Evolutionary conservation across 345 rosid species (phyloP), one percentile per base, ranked within the genome.

Genomic region (Arabis alpina): DNA sequence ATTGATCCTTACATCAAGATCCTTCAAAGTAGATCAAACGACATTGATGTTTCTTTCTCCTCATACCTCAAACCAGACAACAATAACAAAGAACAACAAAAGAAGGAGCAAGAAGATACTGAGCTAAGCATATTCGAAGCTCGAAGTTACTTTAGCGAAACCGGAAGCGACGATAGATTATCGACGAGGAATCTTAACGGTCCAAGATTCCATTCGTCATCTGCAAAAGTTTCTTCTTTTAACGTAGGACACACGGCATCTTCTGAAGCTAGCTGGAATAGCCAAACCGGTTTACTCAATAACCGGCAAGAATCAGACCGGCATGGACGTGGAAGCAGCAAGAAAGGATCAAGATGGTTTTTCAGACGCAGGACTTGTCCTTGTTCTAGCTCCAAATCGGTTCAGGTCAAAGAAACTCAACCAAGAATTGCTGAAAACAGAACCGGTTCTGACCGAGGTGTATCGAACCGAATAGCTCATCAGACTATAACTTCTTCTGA

Each of bases 231-330:
- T 2, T 82, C 77, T 10, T 83, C 84, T 10, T 84, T 83, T 70
- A 80, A 62, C 55, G 82, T 86, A 2, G 83, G 86, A 8, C 90
- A 92, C 5, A 88, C 85, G 43, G 59, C 74, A 61, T 90, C 97
- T 1, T 93, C 92, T 1, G 97, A 93, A 76, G 97, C 89, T 10
- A 92, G 97, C 57, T 92, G 95, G 96, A 92, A 92, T 61, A 90
- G 96, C 77, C 93, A 87, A 82, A 84, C 85, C 14, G 98, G 96
- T 15, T 69, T 88, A 54, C 64, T 92, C 64, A 62, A 61, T 0
- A 63, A 70, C 61, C 75, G 67, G 10, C 51, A 55, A 51, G 63
- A 32, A 59, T 39, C 70, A 44, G 53, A 52, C n/a, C 64, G 25
- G 12, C 37, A 60, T 61, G 56, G 52, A 15, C 70, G 71, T 45